Evolutionary conservation across 768 basidiomycete genomes (phyloP), one percentile per base, ranked within the genome.

Genomic region (Rhodosporidiobolus odoratus): DNA sequence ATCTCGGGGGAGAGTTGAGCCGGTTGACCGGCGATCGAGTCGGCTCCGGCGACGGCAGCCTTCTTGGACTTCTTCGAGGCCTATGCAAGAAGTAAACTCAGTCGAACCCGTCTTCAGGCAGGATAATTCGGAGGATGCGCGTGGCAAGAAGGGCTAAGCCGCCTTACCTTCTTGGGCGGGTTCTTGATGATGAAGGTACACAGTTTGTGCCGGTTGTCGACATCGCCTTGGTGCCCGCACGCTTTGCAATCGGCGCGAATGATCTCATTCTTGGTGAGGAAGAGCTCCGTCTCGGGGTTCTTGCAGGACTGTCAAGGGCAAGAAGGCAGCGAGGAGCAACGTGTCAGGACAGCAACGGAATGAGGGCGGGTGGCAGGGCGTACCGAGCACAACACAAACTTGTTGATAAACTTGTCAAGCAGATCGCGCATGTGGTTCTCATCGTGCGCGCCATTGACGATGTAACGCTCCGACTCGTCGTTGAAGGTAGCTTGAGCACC

Each of bases 171-270:
- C 63, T 86, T 83, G 62, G 94, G 95, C 52, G 96, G 96, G 80
- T 99, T 99, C 84, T 94, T 96, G 77, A 97, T 78, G 79, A 99
- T 96, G 84, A 91, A 99, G 1, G 94, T 92, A 52, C 88, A 89
- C 69, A 99, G 85, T 81, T 94, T 96, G 83, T 98, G 95, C 43
- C 92, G 85, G 92, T 96, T 96, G 80, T 98, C 93, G 74, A 98
- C 85, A 50, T 84, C 87, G 58, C 90, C 93, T 75, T 91, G 87
- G 78, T 92, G 88, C 62, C 96, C 96, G 77, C 96, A 99, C 35
- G 96, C 96, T 82, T 98, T 97, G 85, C 96, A 99, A 80, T 99
- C 94, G 70, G 94, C 87, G 74, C 89, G 86, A 79, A 98, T 92
- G 75, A 89, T 86, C 76, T 97, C 96, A 66, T 81, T 83, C 81